Conservation (phyloP, 306 rosid species). For the Pyrus pyrifolia region DNA sequence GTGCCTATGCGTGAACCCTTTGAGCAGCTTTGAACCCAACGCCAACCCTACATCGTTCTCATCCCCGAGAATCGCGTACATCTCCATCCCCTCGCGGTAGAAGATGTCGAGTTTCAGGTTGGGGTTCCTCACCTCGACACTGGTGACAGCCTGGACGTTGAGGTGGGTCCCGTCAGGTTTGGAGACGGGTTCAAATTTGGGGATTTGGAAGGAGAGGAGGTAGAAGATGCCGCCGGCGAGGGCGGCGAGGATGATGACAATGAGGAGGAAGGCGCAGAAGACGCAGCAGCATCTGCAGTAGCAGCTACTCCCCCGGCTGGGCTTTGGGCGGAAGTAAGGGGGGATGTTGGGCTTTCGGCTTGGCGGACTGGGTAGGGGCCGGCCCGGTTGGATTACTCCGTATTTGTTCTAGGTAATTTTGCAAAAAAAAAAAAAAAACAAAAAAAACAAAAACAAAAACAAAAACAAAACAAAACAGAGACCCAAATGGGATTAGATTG, state of each 20-base stretch:
- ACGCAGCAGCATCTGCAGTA: too few species aligned
- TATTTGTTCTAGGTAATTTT: too few species aligned
- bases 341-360: too few species aligned
- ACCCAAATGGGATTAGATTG: too few species aligned
- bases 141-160: conserved; percentile 30
- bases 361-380: too few species aligned
- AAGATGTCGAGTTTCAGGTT: conserved; percentile 34
- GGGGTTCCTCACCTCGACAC: conserved; percentile 50
- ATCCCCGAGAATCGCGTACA: conserved; percentile 16
- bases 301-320: too few species aligned
- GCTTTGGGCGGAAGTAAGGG: too few species aligned
- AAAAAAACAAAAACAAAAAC: too few species aligned
- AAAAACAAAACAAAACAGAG: too few species aligned
- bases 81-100: conserved; percentile 10
- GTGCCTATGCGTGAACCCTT: conserved; percentile 32
- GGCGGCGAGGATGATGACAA: conserved; percentile 22
- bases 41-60: neutral
- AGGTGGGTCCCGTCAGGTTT: conserved; percentile 33
- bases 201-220: conserved; percentile 43
- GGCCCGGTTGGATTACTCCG: too few species aligned
- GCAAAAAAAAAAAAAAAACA: too few species aligned
- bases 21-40: conserved; percentile 17
- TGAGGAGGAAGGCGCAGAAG: conserved; percentile 25
- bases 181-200: conserved; percentile 34
- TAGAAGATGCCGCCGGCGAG: conserved; percentile 39